Evolutionary conservation across 176 grass and related monocot species (phyloP), one percentile per base, ranked within the genome.

Genomic region (Carex scoparia): DNA sequence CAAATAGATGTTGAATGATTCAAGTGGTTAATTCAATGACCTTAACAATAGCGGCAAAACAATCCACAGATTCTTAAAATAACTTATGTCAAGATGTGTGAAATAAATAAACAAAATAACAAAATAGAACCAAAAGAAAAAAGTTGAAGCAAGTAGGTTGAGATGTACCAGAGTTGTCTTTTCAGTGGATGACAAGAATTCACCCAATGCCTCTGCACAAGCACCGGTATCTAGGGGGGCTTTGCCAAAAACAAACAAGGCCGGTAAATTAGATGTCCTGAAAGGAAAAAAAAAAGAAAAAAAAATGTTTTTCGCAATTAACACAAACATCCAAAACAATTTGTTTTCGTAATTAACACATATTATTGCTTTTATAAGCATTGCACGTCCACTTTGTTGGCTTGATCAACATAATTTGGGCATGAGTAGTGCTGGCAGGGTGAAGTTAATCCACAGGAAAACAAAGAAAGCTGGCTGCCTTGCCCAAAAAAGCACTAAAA

Each of bases 231-330:
- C 89, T 38, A 98, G 66, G 71, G 81, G 87, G 10, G 84, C 83
- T 76, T 93, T 98, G 38, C 95, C 95, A 74, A 98, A 98, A 54
- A 95, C 93, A 31, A 94, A 98, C 65, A 92, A 87, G 10, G 95
- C 93, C 6, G 93, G 95, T 83, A 98, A 85, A 84, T 92, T 95
- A 28, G 95, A 93, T 63, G 95, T 98, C 70, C 95, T 95, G 85
- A 82, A 94, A 85, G 46, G 49, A 81, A 74, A 51, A 60, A 62
- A 40, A 40, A 62, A 40, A 40, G 5, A 40, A 5, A 40, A 40
- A 40, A 40, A 40, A 40, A 40, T 40, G 4, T 7, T 63, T 63
- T 63, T 63, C 0, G 28, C 61, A 28, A 63, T 8, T 63, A 63
- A 18, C 18, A 75, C 32, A 75, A 75, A 16, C 15, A 63, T 27